A percentile compares a stretch with the other conserved stretches of the same genome.
phyloP scores from a whole-genome alignment of 148 eudicot genomes.

The Fagopyrum tataricum region DNA sequence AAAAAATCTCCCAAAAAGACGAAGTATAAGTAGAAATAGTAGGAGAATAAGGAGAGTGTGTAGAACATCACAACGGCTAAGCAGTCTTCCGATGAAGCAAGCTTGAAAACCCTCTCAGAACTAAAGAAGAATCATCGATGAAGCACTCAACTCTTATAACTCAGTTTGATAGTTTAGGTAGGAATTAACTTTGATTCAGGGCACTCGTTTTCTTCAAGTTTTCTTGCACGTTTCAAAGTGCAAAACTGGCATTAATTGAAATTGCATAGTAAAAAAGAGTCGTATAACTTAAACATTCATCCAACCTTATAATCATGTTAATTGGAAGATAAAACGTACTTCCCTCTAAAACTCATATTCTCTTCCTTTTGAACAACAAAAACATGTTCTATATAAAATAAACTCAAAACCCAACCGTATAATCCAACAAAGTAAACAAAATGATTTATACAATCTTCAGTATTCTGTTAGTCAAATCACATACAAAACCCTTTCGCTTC shows the following conservation, averaged over 20 bases:
- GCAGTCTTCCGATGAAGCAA: no score
- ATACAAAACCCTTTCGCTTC: slow-evolving; percentile 9
- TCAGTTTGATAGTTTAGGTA: no score
- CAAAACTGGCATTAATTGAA: not conserved
- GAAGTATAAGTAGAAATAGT: no score
- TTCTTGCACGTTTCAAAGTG: not conserved
- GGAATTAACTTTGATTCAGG: no score
- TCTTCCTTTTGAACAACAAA: not conserved
- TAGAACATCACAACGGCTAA: no score
- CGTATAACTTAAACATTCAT: not conserved
- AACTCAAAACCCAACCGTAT: not conserved
- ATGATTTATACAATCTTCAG: not conserved
- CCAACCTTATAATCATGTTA: not conserved
- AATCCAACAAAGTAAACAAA: not conserved
- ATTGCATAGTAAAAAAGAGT: not conserved
- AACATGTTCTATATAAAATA: not conserved
- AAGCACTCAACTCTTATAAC: no score
- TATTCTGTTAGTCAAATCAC: not conserved
- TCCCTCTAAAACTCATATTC: not conserved
- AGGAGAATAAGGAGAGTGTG: no score
- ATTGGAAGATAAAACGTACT: not conserved
- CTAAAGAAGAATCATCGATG: no score
- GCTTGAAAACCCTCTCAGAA: no score
- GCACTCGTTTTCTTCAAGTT: no score
- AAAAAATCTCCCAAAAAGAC: no score